Evolutionary conservation across 2,329 filamentous ascomycete species (phyloP), one percentile per base, ranked within the genome.

Genomic region (Lecanicillium sp.): DNA sequence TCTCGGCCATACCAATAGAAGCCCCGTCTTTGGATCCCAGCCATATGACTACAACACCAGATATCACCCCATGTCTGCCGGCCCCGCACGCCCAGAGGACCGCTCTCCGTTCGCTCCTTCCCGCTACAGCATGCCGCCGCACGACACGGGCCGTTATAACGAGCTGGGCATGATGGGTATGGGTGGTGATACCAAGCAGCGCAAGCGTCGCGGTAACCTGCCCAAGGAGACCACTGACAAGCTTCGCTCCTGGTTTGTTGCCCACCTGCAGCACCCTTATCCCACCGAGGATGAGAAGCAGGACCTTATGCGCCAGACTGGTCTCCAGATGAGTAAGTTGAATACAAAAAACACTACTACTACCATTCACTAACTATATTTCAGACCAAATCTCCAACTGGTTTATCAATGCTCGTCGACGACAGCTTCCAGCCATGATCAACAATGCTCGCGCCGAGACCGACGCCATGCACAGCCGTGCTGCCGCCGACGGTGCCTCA

Each of bases 161-260:
- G 68, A 73, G 3, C 61, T 69, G 42, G 63, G 67, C 19, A 54
- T 59, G 11, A 62, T 64, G 54, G 63, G 62, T 7, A 55, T 67
- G 46, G 62, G 60, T 15, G 66, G 62, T 2, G 75, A 78, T 49
- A 67, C 60, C 50, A 79, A 76, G 61, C 73, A 73, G 55, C 69
- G 79, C 26, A 83, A 81, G 62, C 75, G 89, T 44, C 77, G 90
- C 32, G 90, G 90, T 1, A 95, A 95, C 60, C 73, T 95, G 3
- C 90, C 90, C n/a, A 94, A 94, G 61, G 86, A 90, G 47, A 87
- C 88, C 0, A 95, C 89, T 0, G 86, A 90, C 61, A 83, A 87
- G 55, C 72, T 95, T 33, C 80, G 86, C 46, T 72, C 79, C 0
- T 95, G 90, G 90, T 90, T 94, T 55, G 67, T 83, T 44, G 74